These are phyloP conservation scores for Alternaria sp. DNA, from an alignment of 2,329 filamentous ascomycete species.

Conservation along the genomic window DNA sequence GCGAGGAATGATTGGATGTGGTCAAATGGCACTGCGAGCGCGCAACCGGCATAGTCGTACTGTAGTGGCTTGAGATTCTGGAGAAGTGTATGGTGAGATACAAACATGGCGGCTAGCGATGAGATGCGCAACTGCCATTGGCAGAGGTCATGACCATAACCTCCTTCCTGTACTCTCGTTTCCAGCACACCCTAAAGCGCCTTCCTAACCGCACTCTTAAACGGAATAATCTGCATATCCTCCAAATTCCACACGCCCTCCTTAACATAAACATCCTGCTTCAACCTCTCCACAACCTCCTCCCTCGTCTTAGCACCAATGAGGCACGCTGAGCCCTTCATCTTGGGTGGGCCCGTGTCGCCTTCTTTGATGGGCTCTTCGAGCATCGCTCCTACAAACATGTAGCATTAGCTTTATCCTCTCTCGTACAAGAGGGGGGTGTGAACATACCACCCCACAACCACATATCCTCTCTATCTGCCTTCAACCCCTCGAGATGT, in stretches of 20 bases:
- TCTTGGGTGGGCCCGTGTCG: constrained; percentile 65
- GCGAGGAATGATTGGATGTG: neutral
- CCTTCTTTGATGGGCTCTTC: constrained; percentile 60
- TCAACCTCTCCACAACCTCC: constrained; percentile 70
- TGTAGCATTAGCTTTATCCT: neutral
- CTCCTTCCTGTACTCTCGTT: neutral
- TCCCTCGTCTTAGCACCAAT: constrained; percentile 70
- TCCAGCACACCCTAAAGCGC: constrained; percentile 38
- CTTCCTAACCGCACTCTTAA: constrained; percentile 56
- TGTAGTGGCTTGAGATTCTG: neutral
- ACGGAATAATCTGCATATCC: constrained; percentile 57
- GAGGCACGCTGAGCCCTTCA: constrained; percentile 76
- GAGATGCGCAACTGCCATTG: neutral
- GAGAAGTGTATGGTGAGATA: neutral
- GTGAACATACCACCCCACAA: constrained; percentile 42
- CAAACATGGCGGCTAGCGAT: neutral
- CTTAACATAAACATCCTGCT: constrained; percentile 74
- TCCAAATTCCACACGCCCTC: constrained; percentile 77
- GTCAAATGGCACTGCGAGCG: neutral
- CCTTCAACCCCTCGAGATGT: constrained; percentile 40
- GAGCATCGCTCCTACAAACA: constrained; percentile 41
- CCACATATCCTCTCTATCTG: constrained; percentile 41
- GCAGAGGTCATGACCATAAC: neutral
- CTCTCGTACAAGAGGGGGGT: neutral
- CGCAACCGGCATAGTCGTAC: neutral